These are phyloP conservation scores for Heterobasidion occidentale DNA, from an alignment of 1,284 basidiomycete species.

Conservation along the genomic window DNA sequence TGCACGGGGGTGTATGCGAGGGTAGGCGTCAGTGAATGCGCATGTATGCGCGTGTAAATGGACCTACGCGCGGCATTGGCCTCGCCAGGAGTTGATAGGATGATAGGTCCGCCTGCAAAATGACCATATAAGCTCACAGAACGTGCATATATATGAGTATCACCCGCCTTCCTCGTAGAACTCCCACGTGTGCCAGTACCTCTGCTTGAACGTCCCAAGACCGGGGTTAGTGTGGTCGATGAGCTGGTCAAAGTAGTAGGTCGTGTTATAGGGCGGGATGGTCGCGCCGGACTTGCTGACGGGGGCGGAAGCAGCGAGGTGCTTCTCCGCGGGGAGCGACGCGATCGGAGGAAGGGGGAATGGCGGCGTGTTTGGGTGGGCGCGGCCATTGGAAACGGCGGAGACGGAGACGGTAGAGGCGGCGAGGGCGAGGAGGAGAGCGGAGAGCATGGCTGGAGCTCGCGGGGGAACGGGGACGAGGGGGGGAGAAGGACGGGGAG, in stretches of 20 bases:
- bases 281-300: background rate
- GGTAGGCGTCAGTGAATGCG: background rate
- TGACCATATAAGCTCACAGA: background rate
- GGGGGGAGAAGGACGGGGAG: background rate
- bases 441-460: background rate
- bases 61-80: slow-evolving; percentile 30
- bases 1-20: background rate
- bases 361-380: background rate
- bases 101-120: slow-evolving; percentile 55
- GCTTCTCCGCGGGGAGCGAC: background rate
- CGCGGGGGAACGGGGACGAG: too few relatives aligned
- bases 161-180: slow-evolving; percentile 46
- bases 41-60: background rate
- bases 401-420: background rate
- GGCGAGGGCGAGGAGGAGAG: background rate
- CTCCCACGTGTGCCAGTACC: slow-evolving; percentile 61
- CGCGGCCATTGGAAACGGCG: background rate
- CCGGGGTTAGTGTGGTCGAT: slow-evolving; percentile 64
- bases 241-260: slow-evolving; percentile 62
- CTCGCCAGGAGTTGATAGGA: slow-evolving; percentile 49
- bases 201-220: slow-evolving; percentile 73
- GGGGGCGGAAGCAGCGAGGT: background rate
- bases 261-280: slow-evolving; percentile 23
- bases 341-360: background rate
- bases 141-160: background rate